These are phyloP conservation scores for Corymbia maculata DNA, from an alignment of 345 rosid species.

Conservation along the genomic window DNA sequence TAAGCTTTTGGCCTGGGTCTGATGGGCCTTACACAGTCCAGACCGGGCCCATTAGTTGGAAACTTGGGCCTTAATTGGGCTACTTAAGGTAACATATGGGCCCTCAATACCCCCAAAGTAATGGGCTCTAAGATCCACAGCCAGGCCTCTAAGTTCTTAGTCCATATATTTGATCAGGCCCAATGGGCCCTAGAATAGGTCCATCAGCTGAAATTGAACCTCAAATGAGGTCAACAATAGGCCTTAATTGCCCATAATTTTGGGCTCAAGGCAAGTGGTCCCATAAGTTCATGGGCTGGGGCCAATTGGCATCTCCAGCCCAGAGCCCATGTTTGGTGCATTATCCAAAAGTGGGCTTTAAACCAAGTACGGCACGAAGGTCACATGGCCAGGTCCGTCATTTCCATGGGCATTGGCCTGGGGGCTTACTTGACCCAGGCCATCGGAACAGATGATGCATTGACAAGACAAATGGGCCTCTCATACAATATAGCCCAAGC, in stretches of 20 bases:
- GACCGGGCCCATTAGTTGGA: no score
- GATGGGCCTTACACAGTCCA: neutral
- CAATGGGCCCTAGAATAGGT: neutral
- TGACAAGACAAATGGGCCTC: neutral
- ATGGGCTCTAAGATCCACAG: neutral
- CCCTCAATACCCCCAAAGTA: neutral
- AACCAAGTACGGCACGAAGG: neutral
- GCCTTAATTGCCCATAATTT: neutral
- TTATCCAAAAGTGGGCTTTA: neutral
- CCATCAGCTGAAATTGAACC: neutral
- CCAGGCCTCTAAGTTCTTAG: neutral
- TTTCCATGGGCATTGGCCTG: neutral
- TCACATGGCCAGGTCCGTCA: neutral
- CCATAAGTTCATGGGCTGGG: neutral
- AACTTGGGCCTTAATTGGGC: neutral
- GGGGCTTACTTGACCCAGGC: neutral
- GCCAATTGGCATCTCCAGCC: no score
- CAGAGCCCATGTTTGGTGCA: neutral
- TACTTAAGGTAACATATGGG: neutral
- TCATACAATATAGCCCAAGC: neutral
- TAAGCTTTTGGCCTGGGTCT: neutral
- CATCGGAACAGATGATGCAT: neutral
- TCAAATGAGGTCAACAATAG: neutral
- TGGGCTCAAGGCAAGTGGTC: neutral
- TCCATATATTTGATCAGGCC: no score